A percentile compares a stretch with the other conserved stretches of the same genome.
phyloP scores from a whole-genome alignment of 2,329 filamentous ascomycete genomes.

The Aspergillus sp. region DNA sequence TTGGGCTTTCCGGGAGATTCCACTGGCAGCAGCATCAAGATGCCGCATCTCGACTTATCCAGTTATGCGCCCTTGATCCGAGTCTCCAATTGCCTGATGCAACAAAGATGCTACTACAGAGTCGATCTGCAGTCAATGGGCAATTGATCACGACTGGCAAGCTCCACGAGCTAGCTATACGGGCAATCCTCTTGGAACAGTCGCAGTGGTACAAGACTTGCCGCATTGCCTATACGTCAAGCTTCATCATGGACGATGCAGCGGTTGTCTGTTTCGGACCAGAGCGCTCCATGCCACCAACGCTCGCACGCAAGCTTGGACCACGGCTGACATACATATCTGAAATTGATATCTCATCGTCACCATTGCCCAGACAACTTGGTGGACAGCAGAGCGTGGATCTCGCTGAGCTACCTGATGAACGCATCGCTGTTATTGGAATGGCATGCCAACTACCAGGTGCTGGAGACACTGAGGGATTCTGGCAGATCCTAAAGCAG shows the following conservation, averaged over 20 bases:
- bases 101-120: slow-evolving; percentile 24
- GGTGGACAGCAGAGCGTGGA: too few relatives aligned
- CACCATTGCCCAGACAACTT: too few relatives aligned
- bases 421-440: slow-evolving; percentile 4
- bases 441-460: slow-evolving; percentile 1
- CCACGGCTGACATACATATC: background rate
- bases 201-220: slow-evolving; percentile 37
- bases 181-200: slow-evolving; percentile 34
- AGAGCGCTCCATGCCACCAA: slow-evolving; percentile 37
- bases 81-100: slow-evolving; percentile 34
- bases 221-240: slow-evolving; percentile 8
- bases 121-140: slow-evolving; percentile 15
- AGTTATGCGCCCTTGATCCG: too few relatives aligned
- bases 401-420: background rate
- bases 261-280: slow-evolving; percentile 36
- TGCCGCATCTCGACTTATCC: slow-evolving; percentile 13
- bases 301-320: slow-evolving; percentile 26
- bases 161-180: slow-evolving; percentile 31
- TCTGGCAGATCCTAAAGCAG: background rate
- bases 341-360: background rate
- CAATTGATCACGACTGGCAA: slow-evolving; percentile 17
- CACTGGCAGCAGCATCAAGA: slow-evolving; percentile 22
- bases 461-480: background rate
- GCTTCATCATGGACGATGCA: slow-evolving; percentile 8
- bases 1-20: slow-evolving; percentile 34